Conservation (phyloP, 352 stramenopile species). For the Globisporangium camurandrum region DNA sequence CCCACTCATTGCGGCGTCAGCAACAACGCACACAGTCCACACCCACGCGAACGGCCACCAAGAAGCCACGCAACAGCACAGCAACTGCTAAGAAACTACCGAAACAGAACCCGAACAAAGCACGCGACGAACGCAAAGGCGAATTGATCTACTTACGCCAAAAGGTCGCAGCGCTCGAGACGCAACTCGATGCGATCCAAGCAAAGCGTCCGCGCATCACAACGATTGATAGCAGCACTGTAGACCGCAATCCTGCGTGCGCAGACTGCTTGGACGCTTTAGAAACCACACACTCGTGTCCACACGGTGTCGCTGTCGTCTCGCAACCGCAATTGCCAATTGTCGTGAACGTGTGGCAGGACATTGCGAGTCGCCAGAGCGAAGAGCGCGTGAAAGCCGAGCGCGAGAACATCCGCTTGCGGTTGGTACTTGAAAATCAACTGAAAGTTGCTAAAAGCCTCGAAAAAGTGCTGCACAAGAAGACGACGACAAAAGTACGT, state of each 20-base stretch:
- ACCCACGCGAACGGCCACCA: background rate
- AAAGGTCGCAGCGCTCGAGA: conserved; percentile 9
- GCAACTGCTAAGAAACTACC: background rate
- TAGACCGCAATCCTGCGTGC: background rate
- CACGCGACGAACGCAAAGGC: conserved; percentile 11
- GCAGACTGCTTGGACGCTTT: background rate
- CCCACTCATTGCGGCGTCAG: background rate
- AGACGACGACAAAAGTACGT: conserved; percentile 17
- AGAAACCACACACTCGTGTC: background rate
- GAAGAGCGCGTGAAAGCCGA: conserved; percentile 35
- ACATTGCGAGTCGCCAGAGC: conserved; percentile 10
- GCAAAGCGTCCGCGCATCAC: conserved; percentile 5
- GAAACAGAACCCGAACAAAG: conserved; percentile 15
- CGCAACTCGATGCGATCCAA: conserved; percentile 16
- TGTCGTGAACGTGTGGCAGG: conserved; percentile 18
- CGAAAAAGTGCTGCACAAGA: conserved; percentile 30
- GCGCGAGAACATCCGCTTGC: conserved; percentile 47
- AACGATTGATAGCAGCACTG: background rate
- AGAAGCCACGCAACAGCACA: background rate
- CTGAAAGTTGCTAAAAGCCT: conserved; percentile 55
- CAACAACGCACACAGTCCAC: background rate
- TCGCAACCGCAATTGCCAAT: background rate
- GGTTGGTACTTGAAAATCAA: conserved; percentile 44
- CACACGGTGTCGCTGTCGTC: too few relatives aligned
- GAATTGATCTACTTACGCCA: conserved; percentile 13